A percentile compares a stretch with the other conserved stretches of the same genome.
Conservation (phyloP, 2,329 filamentous ascomycete genomes). For the Colletotrichum sp. region DNA sequence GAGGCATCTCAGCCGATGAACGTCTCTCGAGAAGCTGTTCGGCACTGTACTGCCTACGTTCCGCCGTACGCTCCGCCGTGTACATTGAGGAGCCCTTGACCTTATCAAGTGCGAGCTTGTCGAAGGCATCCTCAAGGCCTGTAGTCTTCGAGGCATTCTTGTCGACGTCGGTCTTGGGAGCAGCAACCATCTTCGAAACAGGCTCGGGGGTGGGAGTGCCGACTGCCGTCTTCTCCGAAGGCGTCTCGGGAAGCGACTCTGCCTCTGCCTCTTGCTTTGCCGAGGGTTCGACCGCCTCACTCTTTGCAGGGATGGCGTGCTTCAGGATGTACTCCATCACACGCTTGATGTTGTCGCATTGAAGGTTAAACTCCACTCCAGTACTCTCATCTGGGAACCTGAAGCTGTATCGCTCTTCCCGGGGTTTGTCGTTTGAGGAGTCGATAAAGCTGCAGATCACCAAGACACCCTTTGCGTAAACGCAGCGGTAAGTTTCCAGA, state of each 20-base stretch:
- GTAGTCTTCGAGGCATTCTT: not conserved
- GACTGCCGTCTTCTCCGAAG: not conserved
- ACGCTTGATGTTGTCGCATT: not conserved
- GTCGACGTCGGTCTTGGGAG: not conserved
- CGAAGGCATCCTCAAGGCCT: not conserved
- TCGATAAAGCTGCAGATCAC: not conserved
- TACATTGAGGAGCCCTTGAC: slow-evolving; percentile 8
- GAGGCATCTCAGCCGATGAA: not conserved
- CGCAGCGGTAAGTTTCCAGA: not conserved
- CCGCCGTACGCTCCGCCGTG: not conserved
- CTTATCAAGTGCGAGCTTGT: not conserved
- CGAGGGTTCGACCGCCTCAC: not conserved
- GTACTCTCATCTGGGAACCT: not conserved
- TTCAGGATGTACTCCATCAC: not conserved
- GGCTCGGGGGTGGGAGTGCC: not conserved
- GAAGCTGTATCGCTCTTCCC: not conserved
- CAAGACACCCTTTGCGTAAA: not conserved
- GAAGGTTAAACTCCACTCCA: not conserved
- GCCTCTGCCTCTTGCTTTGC: not conserved
- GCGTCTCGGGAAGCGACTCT: not conserved
- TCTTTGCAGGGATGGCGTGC: not conserved
- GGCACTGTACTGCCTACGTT: not conserved
- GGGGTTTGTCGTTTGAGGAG: not conserved
- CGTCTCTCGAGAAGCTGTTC: not conserved
- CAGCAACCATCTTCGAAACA: not conserved